These are phyloP conservation scores for Schwanniomyces polymorphus DNA, from an alignment of 805 yeast species.

Conservation along the genomic window DNA sequence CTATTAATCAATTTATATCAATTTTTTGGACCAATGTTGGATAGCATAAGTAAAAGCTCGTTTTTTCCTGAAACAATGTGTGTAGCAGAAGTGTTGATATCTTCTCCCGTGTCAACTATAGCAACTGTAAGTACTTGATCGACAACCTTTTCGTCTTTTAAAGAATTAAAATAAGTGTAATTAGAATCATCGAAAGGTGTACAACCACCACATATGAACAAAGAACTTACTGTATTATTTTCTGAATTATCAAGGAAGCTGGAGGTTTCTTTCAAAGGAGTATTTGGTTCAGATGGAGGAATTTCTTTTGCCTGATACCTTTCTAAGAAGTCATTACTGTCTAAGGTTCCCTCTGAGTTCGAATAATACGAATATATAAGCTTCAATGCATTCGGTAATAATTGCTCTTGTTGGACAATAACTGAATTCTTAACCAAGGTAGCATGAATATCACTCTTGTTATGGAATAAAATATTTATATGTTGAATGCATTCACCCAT, in stretches of 20 bases:
- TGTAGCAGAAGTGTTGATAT: constrained; percentile 56
- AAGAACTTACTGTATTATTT: constrained; percentile 31
- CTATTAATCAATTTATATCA: not conserved
- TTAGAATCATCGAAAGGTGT: constrained; percentile 70
- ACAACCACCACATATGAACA: constrained; percentile 64
- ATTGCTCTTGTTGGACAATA: constrained; percentile 65
- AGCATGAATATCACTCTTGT: constrained; percentile 61
- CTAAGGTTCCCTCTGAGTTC: constrained; percentile 10
- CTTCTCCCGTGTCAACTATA: constrained; percentile 40
- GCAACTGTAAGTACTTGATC: constrained; percentile 59
- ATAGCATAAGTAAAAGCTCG: constrained; percentile 58
- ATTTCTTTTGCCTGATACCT: constrained; percentile 24
- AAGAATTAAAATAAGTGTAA: constrained; percentile 52
- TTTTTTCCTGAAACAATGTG: constrained; percentile 69
- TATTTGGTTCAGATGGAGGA: constrained; percentile 13
- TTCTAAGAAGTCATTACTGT: constrained; percentile 17
- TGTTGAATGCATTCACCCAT: constrained; percentile 86
- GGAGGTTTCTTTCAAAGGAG: constrained; percentile 9
- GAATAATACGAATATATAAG: constrained; percentile 46
- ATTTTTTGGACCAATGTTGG: constrained; percentile 8
- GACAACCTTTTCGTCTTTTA: constrained; percentile 35
- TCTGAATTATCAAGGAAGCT: constrained; percentile 3
- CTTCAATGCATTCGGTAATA: constrained; percentile 56
- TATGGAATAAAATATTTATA: constrained; percentile 71
- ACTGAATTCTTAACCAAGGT: constrained; percentile 67